Conservation (phyloP, 805 yeast genomes). For the Wickerhamomyces silvicola region DNA sequence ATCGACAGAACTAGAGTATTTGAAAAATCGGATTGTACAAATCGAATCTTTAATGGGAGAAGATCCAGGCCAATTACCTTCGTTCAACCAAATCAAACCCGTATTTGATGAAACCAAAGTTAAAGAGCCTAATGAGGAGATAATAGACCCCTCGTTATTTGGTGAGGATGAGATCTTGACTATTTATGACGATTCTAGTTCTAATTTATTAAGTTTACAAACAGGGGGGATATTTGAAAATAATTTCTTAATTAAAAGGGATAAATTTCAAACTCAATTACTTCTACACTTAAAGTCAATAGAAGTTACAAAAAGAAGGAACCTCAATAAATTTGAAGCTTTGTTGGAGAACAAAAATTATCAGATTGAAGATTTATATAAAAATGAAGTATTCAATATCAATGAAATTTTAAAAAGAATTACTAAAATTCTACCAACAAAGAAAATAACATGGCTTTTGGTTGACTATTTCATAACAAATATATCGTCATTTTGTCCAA, state of each 20-base stretch:
- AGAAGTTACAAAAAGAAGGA: slow-evolving; percentile 1
- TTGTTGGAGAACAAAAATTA: slow-evolving; percentile 12
- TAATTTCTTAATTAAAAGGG: slow-evolving; percentile 13
- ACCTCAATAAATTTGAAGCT: slow-evolving; percentile 8
- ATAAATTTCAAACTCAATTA: slow-evolving; percentile 10
- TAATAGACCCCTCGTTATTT: slow-evolving; percentile 13
- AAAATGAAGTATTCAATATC: slow-evolving; percentile 11
- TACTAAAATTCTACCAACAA: slow-evolving; percentile 43
- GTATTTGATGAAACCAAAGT: background rate
- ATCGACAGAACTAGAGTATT: slow-evolving; percentile 9
- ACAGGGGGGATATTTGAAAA: slow-evolving; percentile 18
- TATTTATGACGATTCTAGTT: slow-evolving; percentile 7
- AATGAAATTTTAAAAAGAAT: slow-evolving; percentile 18
- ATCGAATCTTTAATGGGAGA: slow-evolving; percentile 9
- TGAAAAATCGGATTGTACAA: slow-evolving; percentile 7
- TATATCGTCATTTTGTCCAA: slow-evolving; percentile 54
- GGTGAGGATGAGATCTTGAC: slow-evolving; percentile 11
- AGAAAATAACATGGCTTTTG: slow-evolving; percentile 47
- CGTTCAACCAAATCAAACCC: background rate
- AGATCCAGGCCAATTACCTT: background rate
- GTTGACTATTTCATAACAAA: slow-evolving; percentile 42
- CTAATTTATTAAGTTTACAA: slow-evolving; percentile 10
- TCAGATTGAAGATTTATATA: slow-evolving; percentile 13
- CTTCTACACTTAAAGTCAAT: slow-evolving; percentile 9
- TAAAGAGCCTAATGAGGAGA: slow-evolving; percentile 6